Conservation (phyloP, 371 early-diverging fungal species). For the Rhizopus sp. region DNA sequence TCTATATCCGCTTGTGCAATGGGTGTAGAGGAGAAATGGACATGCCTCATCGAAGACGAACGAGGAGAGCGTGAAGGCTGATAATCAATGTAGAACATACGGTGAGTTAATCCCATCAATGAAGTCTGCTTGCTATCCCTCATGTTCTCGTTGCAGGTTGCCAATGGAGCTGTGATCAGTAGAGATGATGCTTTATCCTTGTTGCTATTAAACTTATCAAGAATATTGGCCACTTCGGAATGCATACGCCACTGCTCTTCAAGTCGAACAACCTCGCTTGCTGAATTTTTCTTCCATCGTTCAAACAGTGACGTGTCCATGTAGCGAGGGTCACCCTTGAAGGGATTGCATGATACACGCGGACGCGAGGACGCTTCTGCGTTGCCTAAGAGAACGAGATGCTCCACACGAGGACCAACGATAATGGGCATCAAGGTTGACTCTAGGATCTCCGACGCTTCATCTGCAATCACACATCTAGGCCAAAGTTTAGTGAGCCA, state of each 20-base stretch:
- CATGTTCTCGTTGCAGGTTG: conserved; percentile 24
- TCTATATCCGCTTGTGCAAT: conserved; percentile 25
- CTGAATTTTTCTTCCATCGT: conserved; percentile 33
- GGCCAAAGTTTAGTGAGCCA: conserved; percentile 33
- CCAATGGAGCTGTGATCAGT: conserved; percentile 24
- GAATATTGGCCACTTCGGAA: conserved; percentile 19
- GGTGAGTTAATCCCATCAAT: conserved; percentile 26
- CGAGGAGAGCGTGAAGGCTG: not conserved
- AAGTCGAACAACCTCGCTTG: conserved; percentile 23
- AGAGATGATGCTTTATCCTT: conserved; percentile 6
- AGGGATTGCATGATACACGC: conserved; percentile 2
- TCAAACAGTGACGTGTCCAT: conserved; percentile 38
- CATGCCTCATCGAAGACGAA: not conserved
- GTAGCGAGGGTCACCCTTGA: conserved; percentile 19
- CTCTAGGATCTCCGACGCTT: conserved; percentile 35
- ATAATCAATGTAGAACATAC: conserved; percentile 32
- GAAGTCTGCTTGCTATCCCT: conserved; percentile 11
- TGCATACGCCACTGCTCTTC: conserved; percentile 53
- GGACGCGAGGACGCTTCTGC: conserved; percentile 17
- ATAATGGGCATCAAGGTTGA: conserved; percentile 21
- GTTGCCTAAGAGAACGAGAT: conserved; percentile 38
- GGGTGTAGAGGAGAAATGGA: not conserved
- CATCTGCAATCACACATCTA: conserved; percentile 39
- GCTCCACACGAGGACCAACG: conserved; percentile 34
- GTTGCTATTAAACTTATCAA: conserved; percentile 21